Evolutionary conservation across 345 rosid species (phyloP).

Genomic region (Lepidium sativum): DNA sequence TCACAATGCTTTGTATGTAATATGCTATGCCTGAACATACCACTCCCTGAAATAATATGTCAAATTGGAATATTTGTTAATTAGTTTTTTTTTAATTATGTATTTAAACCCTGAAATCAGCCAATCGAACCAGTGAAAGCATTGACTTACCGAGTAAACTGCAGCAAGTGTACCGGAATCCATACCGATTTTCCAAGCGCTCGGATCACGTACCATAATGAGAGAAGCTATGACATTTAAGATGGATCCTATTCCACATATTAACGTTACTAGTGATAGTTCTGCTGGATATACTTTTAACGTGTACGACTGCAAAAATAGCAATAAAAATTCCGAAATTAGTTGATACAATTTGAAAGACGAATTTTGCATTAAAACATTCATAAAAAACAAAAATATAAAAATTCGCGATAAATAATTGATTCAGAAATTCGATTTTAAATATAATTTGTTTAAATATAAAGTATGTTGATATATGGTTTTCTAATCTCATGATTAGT

Average conservation of each 20-base stretch:
- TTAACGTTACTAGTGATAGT: constrained; percentile 59
- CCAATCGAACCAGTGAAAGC: too few relatives aligned
- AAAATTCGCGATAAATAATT: too few relatives aligned
- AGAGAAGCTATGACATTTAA: constrained; percentile 52
- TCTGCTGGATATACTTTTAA: constrained; percentile 78
- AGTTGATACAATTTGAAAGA: neutral
- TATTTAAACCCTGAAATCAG: too few relatives aligned
- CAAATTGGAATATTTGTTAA: too few relatives aligned
- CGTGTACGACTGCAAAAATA: constrained; percentile 43
- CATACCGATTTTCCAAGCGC: constrained; percentile 61
- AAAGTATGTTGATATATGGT: too few relatives aligned
- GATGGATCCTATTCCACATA: constrained; percentile 61
- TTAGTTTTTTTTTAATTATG: too few relatives aligned
- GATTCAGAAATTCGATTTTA: neutral
- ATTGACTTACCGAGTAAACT: constrained; percentile 63
- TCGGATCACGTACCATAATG: constrained; percentile 56
- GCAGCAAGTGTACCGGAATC: constrained; percentile 76
- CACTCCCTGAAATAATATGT: constrained; percentile 42
- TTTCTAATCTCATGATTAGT: too few relatives aligned
- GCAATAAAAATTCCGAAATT: neutral
- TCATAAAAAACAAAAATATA: too few relatives aligned
- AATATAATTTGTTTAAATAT: neutral
- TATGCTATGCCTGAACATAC: constrained; percentile 85
- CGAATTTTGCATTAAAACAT: too few relatives aligned
- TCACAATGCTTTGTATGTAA: constrained; percentile 71